Conservation (phyloP, 2,329 filamentous ascomycete species). For the Xylaria sp. region DNA sequence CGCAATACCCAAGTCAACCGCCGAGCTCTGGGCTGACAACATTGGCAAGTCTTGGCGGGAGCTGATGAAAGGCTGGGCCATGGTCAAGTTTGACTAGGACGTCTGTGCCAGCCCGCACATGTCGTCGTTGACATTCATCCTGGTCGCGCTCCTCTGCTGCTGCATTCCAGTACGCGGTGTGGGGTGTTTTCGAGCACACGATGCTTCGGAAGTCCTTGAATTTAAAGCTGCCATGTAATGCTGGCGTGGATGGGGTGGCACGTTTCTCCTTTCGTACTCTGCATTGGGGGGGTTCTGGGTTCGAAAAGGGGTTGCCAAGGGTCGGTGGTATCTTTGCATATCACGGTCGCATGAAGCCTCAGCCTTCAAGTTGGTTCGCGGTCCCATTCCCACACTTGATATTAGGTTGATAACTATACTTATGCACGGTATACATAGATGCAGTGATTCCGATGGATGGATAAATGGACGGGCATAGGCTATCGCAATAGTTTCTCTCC, state of each 20-base stretch:
- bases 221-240: neutral
- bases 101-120: neutral
- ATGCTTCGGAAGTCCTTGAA: neutral
- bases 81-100: conserved; percentile 42
- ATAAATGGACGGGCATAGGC: neutral
- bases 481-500: no score
- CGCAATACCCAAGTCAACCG: conserved; percentile 34
- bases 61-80: conserved; percentile 41
- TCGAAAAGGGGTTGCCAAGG: no score
- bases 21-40: conserved; percentile 41
- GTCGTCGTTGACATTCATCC: neutral
- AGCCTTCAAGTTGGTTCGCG: no score
- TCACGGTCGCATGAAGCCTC: no score
- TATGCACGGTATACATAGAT: no score
- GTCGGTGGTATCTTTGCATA: no score
- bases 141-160: neutral
- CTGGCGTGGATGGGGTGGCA: neutral
- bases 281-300: no score
- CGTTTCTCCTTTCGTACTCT: neutral
- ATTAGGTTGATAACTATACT: no score
- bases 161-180: neutral
- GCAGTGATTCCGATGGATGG: neutral
- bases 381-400: no score
- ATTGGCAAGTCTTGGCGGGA: conserved; percentile 45
- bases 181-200: neutral